phyloP scores from a whole-genome alignment of 1,139 yeast genomes.

The Blastobotrys arbuscula region DNA sequence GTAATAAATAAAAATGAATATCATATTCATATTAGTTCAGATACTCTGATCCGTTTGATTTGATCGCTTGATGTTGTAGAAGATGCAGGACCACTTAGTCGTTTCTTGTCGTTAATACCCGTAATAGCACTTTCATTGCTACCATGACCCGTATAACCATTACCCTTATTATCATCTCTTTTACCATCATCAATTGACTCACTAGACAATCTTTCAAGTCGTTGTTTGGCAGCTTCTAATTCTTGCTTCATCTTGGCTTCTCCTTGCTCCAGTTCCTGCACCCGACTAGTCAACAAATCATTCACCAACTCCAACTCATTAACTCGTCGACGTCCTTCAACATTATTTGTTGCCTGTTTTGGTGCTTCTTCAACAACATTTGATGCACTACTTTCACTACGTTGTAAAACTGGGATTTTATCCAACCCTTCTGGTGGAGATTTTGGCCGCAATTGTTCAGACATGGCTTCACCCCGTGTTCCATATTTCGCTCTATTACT shows the following conservation, averaged over 20 bases:
- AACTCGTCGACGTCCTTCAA: constrained; percentile 18
- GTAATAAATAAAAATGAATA: no score
- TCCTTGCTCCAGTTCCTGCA: constrained; percentile 69
- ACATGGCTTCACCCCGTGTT: constrained; percentile 23
- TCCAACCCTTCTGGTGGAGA: constrained; percentile 30
- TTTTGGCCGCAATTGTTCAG: constrained; percentile 34
- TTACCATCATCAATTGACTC: no score
- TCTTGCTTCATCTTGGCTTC: constrained; percentile 40
- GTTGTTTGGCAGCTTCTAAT: constrained; percentile 25
- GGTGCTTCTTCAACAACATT: not conserved
- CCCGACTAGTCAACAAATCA: constrained; percentile 74
- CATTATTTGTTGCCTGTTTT: not conserved
- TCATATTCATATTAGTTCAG: constrained; percentile 22
- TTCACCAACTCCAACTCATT: constrained; percentile 84
- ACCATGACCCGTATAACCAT: no score
- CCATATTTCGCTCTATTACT: not conserved
- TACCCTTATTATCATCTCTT: constrained; percentile 5
- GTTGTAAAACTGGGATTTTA: constrained; percentile 30
- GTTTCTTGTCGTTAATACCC: no score
- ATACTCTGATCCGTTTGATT: constrained; percentile 23
- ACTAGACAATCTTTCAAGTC: constrained; percentile 22
- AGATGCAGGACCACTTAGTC: no score
- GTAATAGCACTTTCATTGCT: no score
- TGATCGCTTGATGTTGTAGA: constrained; percentile 8
- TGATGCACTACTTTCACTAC: not conserved